Evolutionary conservation across 2,329 filamentous ascomycete species (phyloP).

Genomic region (Ophiocordyceps sinensis): DNA sequence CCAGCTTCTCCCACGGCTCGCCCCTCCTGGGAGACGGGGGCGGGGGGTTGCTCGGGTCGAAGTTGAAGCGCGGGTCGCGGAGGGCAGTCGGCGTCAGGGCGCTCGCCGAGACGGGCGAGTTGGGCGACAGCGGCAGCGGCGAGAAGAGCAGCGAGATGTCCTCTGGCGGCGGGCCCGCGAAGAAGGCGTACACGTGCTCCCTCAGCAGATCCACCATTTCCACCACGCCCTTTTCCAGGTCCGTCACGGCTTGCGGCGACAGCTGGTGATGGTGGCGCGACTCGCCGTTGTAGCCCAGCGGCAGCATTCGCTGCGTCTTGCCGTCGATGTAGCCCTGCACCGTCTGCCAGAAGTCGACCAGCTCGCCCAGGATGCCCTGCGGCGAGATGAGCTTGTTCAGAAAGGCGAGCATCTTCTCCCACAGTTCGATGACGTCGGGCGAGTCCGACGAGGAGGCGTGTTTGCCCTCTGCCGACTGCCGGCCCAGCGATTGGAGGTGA

Average conservation of each 20-base stretch:
- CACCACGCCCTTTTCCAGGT: constrained; percentile 62
- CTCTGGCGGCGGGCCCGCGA: constrained; percentile 75
- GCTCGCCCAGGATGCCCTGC: constrained; percentile 72
- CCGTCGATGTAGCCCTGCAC: constrained; percentile 83
- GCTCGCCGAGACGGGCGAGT: constrained; percentile 27
- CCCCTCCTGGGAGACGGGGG: constrained; percentile 64
- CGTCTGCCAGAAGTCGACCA: constrained; percentile 88
- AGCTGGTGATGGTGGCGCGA: constrained; percentile 72
- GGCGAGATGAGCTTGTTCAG: constrained; percentile 60
- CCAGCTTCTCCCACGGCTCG: constrained; percentile 82
- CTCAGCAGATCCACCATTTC: constrained; percentile 77
- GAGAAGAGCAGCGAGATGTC: constrained; percentile 82
- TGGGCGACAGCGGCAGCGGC: constrained; percentile 56
- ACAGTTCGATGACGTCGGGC: constrained; percentile 70
- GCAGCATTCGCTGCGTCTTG: constrained; percentile 65
- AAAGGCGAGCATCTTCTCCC: constrained; percentile 75
- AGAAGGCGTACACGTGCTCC: constrained; percentile 67
- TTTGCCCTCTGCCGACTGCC: constrained; percentile 48
- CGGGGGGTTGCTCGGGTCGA: constrained; percentile 65
- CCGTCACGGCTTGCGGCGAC: constrained; percentile 51
- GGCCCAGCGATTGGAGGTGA: constrained; percentile 60
- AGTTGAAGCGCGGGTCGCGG: constrained; percentile 61
- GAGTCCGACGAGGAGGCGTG: constrained; percentile 53
- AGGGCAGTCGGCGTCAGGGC: constrained; percentile 38
- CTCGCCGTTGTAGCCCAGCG: constrained; percentile 67